Evolutionary conservation across 108 stramenopile genomes (phyloP), one percentile per base, ranked within the genome.

Genomic region (Discostella pseudostelligera): DNA sequence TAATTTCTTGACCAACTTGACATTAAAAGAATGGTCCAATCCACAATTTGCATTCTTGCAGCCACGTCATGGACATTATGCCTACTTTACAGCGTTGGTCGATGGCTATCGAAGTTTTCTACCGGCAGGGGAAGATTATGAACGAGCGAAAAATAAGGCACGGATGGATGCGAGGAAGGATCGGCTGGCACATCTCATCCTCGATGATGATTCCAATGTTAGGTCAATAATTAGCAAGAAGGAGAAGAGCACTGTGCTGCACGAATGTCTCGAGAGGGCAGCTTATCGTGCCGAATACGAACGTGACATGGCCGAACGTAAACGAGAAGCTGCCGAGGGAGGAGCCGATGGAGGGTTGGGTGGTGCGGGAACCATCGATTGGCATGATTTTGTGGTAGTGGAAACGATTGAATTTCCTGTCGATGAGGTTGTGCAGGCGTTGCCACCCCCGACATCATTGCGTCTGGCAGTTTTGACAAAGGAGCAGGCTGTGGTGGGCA

Each of bases 361-460:
- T 25, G 72, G 88, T 59, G 49, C 86, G 39, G 83, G 76, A 22
- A 72, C 59, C 7, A 85, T 99, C 55, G 98, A 99, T 78, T 99
- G 98, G 98, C 93, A 97, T 76, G 96, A 98, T 71, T 99, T 99
- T 71, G 94, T 95, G 0, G 94, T 99, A 7, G 98, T 99, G 22
- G 98, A 98, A 76, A 97, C 96, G 22, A 98, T 99, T 67, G 96
- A 96, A 39, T 98, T 99, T 79, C 74, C 81, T 0, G 76, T 64
- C 19, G 91, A 97, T 64, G 96, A 97, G 83, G 76, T 83, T 1
- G 90, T 92, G 9, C 79, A 87, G 65, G 65, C 80, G 36, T 65
- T 82, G 56, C 90, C 92, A 11, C 90, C 92, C 2, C 85, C 90
- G 10, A 84, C 86, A 20, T 79, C 81, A n/a, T 85, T 85, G 53